Conservation (phyloP, 1,284 basidiomycete genomes). For the Thecaphora thlaspeos region DNA sequence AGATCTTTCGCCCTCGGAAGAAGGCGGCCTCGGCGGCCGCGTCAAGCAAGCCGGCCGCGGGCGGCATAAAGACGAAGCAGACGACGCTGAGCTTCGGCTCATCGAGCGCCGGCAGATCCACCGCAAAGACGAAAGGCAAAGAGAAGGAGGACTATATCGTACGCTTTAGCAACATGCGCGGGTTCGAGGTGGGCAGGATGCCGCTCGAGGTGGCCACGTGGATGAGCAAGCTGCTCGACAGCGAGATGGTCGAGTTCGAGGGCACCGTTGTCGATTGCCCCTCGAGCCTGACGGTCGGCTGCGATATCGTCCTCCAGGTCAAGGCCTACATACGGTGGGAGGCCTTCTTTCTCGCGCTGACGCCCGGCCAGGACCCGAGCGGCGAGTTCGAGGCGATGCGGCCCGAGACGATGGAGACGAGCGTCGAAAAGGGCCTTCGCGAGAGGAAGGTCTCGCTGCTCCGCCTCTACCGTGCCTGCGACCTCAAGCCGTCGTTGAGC, state of each 20-base stretch:
- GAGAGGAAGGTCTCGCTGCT: conserved; percentile 67
- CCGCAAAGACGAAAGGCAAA: conserved; percentile 24
- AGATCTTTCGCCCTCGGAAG: conserved; percentile 43
- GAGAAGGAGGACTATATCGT: conserved; percentile 51
- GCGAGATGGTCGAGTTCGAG: conserved; percentile 45
- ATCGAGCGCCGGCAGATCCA: background rate
- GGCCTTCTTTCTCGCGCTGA: conserved; percentile 17
- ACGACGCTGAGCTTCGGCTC: conserved; percentile 41
- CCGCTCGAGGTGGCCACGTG: conserved; percentile 48
- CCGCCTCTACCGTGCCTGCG: conserved; percentile 50
- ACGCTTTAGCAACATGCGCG: conserved; percentile 51
- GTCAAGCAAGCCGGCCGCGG: conserved; percentile 8
- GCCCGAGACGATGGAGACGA: conserved; percentile 70
- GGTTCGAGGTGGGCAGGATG: conserved; percentile 53
- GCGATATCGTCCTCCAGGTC: conserved; percentile 52
- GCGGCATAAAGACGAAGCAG: conserved; percentile 26
- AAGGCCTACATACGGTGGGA: conserved; percentile 42
- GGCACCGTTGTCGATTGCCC: conserved; percentile 53
- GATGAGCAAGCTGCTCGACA: conserved; percentile 53
- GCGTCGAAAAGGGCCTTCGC: conserved; percentile 71
- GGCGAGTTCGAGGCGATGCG: conserved; percentile 19
- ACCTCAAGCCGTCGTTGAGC: conserved; percentile 38
- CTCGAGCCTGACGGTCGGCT: conserved; percentile 37
- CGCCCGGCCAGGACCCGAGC: conserved; percentile 1
- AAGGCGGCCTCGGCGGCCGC: conserved; percentile 17